phyloP scores from a whole-genome alignment of 2,329 filamentous ascomycete species.

The Arthroderma uncinatum region DNA sequence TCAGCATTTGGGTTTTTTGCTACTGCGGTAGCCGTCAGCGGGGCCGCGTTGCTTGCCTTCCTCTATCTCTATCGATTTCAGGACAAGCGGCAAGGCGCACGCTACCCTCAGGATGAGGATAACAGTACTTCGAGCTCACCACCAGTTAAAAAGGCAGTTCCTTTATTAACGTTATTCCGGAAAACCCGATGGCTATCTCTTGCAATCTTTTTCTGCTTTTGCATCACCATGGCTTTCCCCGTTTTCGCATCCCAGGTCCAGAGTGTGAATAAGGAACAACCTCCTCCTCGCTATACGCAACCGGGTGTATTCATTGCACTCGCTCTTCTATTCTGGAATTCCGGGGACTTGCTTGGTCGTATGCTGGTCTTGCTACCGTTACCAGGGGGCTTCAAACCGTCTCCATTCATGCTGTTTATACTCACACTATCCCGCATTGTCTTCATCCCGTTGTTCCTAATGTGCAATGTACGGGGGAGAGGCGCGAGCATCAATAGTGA shows the following conservation, averaged over 20 bases:
- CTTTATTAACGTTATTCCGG: constrained; percentile 55
- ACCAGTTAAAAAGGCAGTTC: constrained; percentile 37
- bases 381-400: constrained; percentile 45
- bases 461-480: constrained; percentile 75
- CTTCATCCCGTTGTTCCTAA: constrained; percentile 73
- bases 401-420: constrained; percentile 56
- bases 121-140: constrained; percentile 24
- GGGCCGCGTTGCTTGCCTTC: constrained; percentile 60
- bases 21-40: constrained; percentile 68
- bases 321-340: constrained; percentile 86
- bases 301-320: constrained; percentile 76
- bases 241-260: constrained; percentile 68
- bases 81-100: constrained; percentile 6
- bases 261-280: constrained; percentile 38
- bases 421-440: constrained; percentile 53
- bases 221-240: constrained; percentile 85
- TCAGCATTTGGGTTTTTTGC: constrained; percentile 87
- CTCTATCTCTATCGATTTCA: constrained; percentile 56
- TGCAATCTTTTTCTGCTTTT: constrained; percentile 72
- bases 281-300: constrained; percentile 49
- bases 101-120: constrained; percentile 16
- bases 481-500: constrained; percentile 70
- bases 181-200: constrained; percentile 69
- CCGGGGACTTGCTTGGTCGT: constrained; percentile 71
- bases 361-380: constrained; percentile 51